Conservation (phyloP, 2,329 filamentous ascomycete genomes). For the Emergomyces pasteurianus region DNA sequence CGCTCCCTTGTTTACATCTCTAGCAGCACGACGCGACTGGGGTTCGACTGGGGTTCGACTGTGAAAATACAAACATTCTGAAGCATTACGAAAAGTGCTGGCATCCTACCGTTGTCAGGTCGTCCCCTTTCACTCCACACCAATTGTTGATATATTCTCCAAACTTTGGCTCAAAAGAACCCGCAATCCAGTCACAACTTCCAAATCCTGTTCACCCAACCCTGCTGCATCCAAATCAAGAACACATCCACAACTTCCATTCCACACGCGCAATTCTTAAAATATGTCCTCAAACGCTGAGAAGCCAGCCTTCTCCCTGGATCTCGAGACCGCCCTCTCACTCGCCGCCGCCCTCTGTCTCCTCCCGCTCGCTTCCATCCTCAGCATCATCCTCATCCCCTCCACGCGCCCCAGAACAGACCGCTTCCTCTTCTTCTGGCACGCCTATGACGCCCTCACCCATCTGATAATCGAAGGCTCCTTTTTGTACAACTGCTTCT, state of each 20-base stretch:
- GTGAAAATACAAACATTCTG: too few species aligned
- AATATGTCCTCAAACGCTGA: not conserved
- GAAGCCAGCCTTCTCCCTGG: conserved; percentile 8
- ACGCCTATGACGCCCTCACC: conserved; percentile 82
- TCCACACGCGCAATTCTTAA: not conserved
- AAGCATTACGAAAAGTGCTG: not conserved
- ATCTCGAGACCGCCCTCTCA: conserved; percentile 38
- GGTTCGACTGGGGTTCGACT: too few species aligned
- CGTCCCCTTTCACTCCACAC: not conserved
- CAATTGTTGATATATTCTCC: not conserved
- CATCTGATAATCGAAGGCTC: conserved; percentile 85
- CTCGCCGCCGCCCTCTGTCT: conserved; percentile 43
- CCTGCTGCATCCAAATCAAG: too few species aligned
- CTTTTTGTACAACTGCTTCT: conserved; percentile 92
- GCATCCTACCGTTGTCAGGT: not conserved
- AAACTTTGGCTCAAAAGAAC: too few species aligned
- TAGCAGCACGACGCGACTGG: too few species aligned
- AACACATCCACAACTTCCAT: not conserved
- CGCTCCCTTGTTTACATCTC: too few species aligned
- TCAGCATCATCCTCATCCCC: conserved; percentile 42
- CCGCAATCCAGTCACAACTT: too few species aligned
- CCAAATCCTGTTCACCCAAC: too few species aligned
- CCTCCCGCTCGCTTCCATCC: conserved; percentile 41
- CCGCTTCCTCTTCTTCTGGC: conserved; percentile 85
- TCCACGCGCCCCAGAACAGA: conserved; percentile 37